These are phyloP conservation scores for Hanseniaspora clermontiae DNA, from an alignment of 805 yeast species.

Conservation along the genomic window DNA sequence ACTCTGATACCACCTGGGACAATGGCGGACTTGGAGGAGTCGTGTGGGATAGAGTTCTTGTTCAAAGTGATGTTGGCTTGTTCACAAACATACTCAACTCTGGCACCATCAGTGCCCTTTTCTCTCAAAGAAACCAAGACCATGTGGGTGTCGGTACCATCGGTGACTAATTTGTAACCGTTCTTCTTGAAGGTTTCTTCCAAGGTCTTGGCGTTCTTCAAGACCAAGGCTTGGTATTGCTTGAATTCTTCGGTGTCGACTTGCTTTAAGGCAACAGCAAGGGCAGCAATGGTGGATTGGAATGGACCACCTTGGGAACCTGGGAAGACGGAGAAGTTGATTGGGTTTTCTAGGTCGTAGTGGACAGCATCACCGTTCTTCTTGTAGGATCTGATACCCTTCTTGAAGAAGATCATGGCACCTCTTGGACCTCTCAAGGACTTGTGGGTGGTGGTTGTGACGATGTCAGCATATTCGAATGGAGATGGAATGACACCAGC, in stretches of 20 bases:
- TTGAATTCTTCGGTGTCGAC: slow-evolving; percentile 81
- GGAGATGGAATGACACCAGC: slow-evolving; percentile 95
- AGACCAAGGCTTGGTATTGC: slow-evolving; percentile 77
- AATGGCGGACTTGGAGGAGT: slow-evolving; percentile 66
- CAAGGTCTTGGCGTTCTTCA: slow-evolving; percentile 75
- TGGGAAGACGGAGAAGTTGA: slow-evolving; percentile 98
- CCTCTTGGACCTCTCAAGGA: slow-evolving; percentile 99
- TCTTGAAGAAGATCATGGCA: slow-evolving; percentile 98
- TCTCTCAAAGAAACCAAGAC: slow-evolving; percentile 79
- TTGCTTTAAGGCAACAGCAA: slow-evolving; percentile 94
- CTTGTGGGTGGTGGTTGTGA: slow-evolving; percentile 97
- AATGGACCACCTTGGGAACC: slow-evolving; percentile 99
- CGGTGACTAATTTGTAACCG: slow-evolving; percentile 75
- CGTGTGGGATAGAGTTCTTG: slow-evolving; percentile 97
- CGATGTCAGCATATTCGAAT: slow-evolving; percentile 92
- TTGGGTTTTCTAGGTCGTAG: slow-evolving; percentile 86
- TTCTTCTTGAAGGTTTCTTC: slow-evolving; percentile 58
- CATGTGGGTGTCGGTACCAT: slow-evolving; percentile 96
- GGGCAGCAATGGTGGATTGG: slow-evolving; percentile 95
- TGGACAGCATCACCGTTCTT: slow-evolving; percentile 85
- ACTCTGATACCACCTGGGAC: slow-evolving; percentile 96
- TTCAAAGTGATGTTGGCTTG: slow-evolving; percentile 87
- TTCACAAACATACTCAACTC: slow-evolving; percentile 91
- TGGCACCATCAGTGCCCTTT: slow-evolving; percentile 89
- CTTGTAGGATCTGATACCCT: slow-evolving; percentile 77